These are phyloP conservation scores for Fusarium metavorans DNA, from an alignment of 2,329 filamentous ascomycete genomes.

Conservation along the genomic window DNA sequence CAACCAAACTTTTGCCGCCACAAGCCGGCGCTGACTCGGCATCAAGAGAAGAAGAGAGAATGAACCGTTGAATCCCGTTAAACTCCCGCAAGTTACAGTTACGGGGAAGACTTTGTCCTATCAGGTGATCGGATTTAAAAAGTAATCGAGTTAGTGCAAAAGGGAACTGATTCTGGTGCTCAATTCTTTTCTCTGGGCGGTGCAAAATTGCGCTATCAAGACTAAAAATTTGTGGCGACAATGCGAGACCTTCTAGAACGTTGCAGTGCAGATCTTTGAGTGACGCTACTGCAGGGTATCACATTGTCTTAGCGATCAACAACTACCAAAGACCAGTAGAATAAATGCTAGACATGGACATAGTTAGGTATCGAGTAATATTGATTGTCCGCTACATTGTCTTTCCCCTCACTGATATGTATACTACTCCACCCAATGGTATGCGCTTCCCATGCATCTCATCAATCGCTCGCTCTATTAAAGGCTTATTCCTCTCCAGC, in stretches of 20 bases:
- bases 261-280: not conserved
- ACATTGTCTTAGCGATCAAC: not conserved
- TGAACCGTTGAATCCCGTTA: slow-evolving; percentile 3
- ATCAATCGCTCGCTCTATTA: slow-evolving; percentile 17
- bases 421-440: slow-evolving; percentile 21
- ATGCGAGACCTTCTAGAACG: slow-evolving; percentile 9
- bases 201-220: slow-evolving; percentile 17
- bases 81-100: not conserved
- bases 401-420: slow-evolving; percentile 11
- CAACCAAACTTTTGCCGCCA: slow-evolving; percentile 42
- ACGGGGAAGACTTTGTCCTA: slow-evolving; percentile 5
- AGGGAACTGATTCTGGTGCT: slow-evolving; percentile 2
- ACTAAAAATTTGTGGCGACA: slow-evolving; percentile 31
- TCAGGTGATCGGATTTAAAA: slow-evolving; percentile 27
- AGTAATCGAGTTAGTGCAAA: not conserved
- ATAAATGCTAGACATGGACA: not conserved
- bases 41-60: not conserved
- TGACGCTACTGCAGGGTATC: slow-evolving; percentile 19
- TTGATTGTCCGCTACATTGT: slow-evolving; percentile 23
- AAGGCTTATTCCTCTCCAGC: not conserved
- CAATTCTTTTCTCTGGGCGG: not conserved
- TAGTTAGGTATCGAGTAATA: not conserved
- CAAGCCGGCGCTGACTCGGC: slow-evolving; percentile 45
- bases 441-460: not conserved
- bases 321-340: not conserved